Conservation (phyloP, 345 rosid species). For the Citrus sp. region DNA sequence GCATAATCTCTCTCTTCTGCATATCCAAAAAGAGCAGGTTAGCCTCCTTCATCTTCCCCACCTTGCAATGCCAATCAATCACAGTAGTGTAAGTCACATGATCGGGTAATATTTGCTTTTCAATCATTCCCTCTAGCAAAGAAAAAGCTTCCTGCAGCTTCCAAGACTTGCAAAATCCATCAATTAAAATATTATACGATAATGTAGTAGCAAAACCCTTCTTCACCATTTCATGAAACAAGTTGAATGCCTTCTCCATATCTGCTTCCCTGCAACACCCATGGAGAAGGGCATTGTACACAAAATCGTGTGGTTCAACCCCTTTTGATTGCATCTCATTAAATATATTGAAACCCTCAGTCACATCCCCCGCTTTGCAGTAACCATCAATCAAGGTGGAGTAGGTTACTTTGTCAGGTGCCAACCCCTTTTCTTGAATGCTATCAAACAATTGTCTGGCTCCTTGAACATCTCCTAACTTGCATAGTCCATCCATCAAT, state of each 20-base stretch:
- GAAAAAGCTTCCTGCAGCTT: slow-evolving; percentile 23
- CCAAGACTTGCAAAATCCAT: slow-evolving; percentile 14
- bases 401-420: slow-evolving; percentile 24
- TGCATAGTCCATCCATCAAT: slow-evolving; percentile 31
- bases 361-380: slow-evolving; percentile 25
- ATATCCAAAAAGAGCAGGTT: slow-evolving; percentile 21
- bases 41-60: slow-evolving; percentile 27
- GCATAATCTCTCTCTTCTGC: slow-evolving; percentile 22
- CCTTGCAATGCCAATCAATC: slow-evolving; percentile 28
- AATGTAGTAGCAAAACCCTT: slow-evolving; percentile 21
- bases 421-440: slow-evolving; percentile 26
- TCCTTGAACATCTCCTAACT: slow-evolving; percentile 16
- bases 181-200: slow-evolving; percentile 25
- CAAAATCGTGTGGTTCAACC: slow-evolving; percentile 19
- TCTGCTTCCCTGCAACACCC: slow-evolving; percentile 22
- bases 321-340: slow-evolving; percentile 25
- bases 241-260: slow-evolving; percentile 15
- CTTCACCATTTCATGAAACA: slow-evolving; percentile 21
- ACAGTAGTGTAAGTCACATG: slow-evolving; percentile 27
- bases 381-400: slow-evolving; percentile 25
- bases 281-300: slow-evolving; percentile 20
- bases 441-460: slow-evolving; percentile 21
- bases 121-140: slow-evolving; percentile 23
- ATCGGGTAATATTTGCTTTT: slow-evolving; percentile 24
- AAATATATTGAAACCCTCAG: slow-evolving; percentile 16